Evolutionary conservation across 192 early-diverging fungal genomes (phyloP), one percentile per base, ranked within the genome.

Genomic region (Backusella sp.): DNA sequence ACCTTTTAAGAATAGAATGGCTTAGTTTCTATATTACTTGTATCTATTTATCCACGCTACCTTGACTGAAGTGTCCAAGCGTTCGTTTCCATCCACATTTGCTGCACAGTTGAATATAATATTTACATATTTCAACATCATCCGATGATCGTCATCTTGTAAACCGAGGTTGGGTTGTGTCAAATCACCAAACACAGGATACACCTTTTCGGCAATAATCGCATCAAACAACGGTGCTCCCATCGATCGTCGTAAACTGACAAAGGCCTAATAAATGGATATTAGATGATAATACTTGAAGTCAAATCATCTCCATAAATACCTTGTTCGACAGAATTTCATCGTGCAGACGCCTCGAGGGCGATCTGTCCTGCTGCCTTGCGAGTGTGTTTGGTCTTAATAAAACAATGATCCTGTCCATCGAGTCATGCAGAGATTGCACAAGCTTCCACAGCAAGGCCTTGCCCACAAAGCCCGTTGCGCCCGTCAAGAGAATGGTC

Each of bases 381-480:
- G 49, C 66, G 7, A 73, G 15, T 11, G 34, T 37, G 0, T 21
- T 42, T 6, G 62, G 70, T 39, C 82, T 75, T 1, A 83, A 56
- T 9, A 82, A 37, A 15, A 77, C 6, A 37, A 73, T 71, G 14
- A 73, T 77, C 23, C 46, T 73, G 65, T 83, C 87, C 70, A 86
- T 46, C 9, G 82, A 59, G 49, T 84, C 44, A 70, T 77, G 76
- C n/a, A 86, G 62, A 4, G 83, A 77, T 2, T 80, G 70, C 8
- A 88, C 26, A 17, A 86, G 28, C 34, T 88, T 88, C 76, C 85
- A 85, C 9, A 88, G 72, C 12, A 88, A 66, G 1, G 86, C 83
- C 66, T 88, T 88, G 28, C 87, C 87, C 17, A 88, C 76, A 68
- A 87, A 88, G 5, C 87, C 87, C 2, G 87, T 86, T 12, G 83